Conservation (phyloP, 441 rosid species). For the Adansonia rubrostipa region DNA sequence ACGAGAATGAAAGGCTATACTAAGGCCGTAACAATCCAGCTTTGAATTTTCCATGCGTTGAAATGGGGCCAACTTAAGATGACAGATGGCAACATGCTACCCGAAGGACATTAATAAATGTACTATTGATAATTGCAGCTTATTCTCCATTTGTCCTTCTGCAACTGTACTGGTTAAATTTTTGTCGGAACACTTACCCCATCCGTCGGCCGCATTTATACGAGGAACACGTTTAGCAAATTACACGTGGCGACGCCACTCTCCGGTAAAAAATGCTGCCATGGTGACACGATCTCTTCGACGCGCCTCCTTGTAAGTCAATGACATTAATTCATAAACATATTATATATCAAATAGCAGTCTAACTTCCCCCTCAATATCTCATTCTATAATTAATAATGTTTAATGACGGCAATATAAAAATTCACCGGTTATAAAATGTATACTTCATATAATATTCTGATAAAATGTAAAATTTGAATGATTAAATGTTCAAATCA, state of each 20-base stretch:
- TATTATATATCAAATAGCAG: neutral
- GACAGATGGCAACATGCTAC: neutral
- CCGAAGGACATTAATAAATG: neutral
- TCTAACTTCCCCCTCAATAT: neutral
- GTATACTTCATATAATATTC: too few relatives aligned
- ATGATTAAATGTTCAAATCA: too few relatives aligned
- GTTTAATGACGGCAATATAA: too few relatives aligned
- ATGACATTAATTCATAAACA: neutral
- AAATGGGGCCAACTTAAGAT: neutral
- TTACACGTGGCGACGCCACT: conserved; percentile 7
- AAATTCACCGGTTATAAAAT: too few relatives aligned
- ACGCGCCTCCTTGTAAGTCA: neutral
- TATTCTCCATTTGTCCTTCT: neutral
- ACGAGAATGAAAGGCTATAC: neutral
- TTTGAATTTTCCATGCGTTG: neutral
- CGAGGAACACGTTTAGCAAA: too few relatives aligned
- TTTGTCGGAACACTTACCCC: neutral
- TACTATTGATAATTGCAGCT: neutral
- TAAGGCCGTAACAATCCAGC: neutral
- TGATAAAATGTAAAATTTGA: too few relatives aligned
- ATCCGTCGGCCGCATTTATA: too few relatives aligned
- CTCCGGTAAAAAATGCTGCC: neutral
- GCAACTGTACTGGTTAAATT: too few relatives aligned
- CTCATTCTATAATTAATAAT: neutral
- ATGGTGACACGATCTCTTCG: neutral